A percentile compares a stretch with the other conserved stretches of the same genome.
These are phyloP conservation scores for Lepidium sativum DNA, from an alignment of 345 rosid species.

Conservation along the genomic window DNA sequence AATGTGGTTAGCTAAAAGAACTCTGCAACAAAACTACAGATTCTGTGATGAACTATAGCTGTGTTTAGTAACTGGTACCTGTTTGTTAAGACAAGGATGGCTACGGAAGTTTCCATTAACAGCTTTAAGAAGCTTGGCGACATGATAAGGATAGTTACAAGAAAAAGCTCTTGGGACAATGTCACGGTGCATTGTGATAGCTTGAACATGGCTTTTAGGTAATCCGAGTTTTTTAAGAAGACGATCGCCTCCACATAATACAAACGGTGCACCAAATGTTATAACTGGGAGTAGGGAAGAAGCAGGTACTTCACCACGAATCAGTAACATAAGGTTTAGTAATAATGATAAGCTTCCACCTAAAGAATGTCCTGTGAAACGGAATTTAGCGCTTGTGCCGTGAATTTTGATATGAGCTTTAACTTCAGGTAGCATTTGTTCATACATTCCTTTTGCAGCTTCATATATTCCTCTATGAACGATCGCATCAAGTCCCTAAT, in stretches of 20 bases:
- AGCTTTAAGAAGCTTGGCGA: conserved; percentile 73
- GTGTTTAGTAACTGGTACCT: no score
- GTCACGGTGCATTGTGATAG: conserved; percentile 68
- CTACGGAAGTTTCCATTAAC: conserved; percentile 68
- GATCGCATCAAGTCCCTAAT: conserved; percentile 54
- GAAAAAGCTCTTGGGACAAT: conserved; percentile 89
- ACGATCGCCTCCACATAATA: conserved; percentile 72
- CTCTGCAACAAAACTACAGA: background rate
- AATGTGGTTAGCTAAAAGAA: background rate
- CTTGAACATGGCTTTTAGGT: conserved; percentile 61
- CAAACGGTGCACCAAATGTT: conserved; percentile 76
- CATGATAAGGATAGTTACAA: conserved; percentile 71
- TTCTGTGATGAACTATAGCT: background rate
- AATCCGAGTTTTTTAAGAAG: conserved; percentile 68
- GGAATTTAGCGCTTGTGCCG: conserved; percentile 48
- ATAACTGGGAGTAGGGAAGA: conserved; percentile 69
- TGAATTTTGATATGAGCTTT: conserved; percentile 40
- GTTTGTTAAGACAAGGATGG: conserved; percentile 75
- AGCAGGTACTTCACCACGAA: conserved; percentile 62
- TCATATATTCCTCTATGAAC: conserved; percentile 88
- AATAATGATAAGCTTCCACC: conserved; percentile 84
- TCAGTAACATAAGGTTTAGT: conserved; percentile 62
- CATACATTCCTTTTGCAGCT: conserved; percentile 93
- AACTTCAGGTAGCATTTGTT: conserved; percentile 79
- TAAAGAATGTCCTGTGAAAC: conserved; percentile 83